Percentiles rank a stretch among this genome's conserved stretches.
phyloP scores from a whole-genome alignment of 352 stramenopile genomes.

The Pythium brassicae region DNA sequence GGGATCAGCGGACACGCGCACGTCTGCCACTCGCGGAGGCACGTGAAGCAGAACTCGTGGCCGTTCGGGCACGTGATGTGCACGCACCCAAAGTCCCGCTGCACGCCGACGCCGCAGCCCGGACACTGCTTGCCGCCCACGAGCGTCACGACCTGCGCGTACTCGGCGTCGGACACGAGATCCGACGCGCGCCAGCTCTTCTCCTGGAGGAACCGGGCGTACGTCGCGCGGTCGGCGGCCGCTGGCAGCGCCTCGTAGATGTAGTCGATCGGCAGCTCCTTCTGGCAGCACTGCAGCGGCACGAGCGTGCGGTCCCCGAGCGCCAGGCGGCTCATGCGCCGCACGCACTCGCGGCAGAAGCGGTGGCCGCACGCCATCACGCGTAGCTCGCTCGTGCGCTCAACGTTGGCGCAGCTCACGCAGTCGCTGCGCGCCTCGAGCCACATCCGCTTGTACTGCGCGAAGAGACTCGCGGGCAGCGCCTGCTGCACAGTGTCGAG shows the following conservation, averaged over 20 bases:
- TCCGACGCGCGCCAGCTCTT: slow-evolving; percentile 56
- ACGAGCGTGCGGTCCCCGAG: slow-evolving; percentile 53
- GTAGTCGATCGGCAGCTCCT: slow-evolving; percentile 62
- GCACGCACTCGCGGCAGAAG: slow-evolving; percentile 53
- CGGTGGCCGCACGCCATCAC: slow-evolving; percentile 52
- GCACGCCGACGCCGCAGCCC: slow-evolving; percentile 65
- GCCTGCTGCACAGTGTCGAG: slow-evolving; percentile 19
- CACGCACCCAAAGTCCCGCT: slow-evolving; percentile 69
- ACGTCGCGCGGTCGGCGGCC: slow-evolving; percentile 31
- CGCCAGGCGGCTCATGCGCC: slow-evolving; percentile 55
- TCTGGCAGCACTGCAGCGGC: slow-evolving; percentile 67
- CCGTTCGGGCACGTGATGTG: slow-evolving; percentile 74
- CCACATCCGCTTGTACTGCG: slow-evolving; percentile 14
- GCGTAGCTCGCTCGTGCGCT: slow-evolving; percentile 16
- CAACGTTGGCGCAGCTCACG: slow-evolving; percentile 31
- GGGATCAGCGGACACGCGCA: slow-evolving; percentile 63
- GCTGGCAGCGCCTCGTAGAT: slow-evolving; percentile 32
- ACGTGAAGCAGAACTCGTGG: slow-evolving; percentile 79
- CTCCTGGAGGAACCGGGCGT: slow-evolving; percentile 39
- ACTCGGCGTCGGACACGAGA: slow-evolving; percentile 60
- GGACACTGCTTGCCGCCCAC: slow-evolving; percentile 70
- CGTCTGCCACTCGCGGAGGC: slow-evolving; percentile 39
- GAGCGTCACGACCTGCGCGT: slow-evolving; percentile 32
- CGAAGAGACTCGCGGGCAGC: slow-evolving; percentile 16
- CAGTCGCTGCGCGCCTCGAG: slow-evolving; percentile 18